A percentile compares a stretch with the other conserved stretches of the same genome.
phyloP scores from a whole-genome alignment of 2,329 filamentous ascomycete genomes.

The Xylaria sp. region DNA sequence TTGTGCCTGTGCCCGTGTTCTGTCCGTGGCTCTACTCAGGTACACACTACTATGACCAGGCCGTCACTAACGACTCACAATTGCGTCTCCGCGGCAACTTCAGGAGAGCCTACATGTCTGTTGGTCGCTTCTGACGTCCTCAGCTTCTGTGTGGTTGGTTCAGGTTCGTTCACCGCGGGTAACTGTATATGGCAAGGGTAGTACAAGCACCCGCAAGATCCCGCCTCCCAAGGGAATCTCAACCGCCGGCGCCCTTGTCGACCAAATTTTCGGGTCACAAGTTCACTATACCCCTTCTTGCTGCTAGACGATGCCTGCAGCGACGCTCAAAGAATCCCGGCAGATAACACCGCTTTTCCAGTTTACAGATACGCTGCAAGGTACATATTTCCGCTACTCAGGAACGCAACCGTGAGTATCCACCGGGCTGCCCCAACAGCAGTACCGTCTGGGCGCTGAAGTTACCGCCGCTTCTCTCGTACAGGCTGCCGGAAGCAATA shows the following conservation, averaged over 20 bases:
- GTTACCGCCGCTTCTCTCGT: too few relatives aligned
- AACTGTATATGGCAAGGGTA: neutral
- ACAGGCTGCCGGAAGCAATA: constrained; percentile 2
- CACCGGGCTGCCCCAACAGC: too few relatives aligned
- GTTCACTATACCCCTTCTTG: neutral
- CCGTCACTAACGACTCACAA: too few relatives aligned
- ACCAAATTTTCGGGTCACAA: constrained; percentile 14
- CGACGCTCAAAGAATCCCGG: constrained; percentile 6
- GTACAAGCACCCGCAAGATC: neutral
- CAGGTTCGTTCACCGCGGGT: too few relatives aligned
- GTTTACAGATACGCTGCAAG: neutral
- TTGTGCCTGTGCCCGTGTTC: too few relatives aligned
- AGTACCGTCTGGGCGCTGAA: too few relatives aligned
- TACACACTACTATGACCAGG: too few relatives aligned
- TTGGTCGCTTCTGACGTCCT: too few relatives aligned
- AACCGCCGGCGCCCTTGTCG: neutral
- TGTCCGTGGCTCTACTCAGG: too few relatives aligned
- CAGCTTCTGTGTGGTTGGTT: too few relatives aligned
- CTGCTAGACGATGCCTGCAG: constrained; percentile 25
- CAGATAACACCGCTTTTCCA: constrained; percentile 14
- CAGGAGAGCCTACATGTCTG: too few relatives aligned
- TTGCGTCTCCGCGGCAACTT: too few relatives aligned
- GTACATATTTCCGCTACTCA: neutral
- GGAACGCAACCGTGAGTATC: neutral
- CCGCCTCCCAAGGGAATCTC: neutral